Conservation (phyloP, 2,329 filamentous ascomycete species). For the Talaromyces sp. region DNA sequence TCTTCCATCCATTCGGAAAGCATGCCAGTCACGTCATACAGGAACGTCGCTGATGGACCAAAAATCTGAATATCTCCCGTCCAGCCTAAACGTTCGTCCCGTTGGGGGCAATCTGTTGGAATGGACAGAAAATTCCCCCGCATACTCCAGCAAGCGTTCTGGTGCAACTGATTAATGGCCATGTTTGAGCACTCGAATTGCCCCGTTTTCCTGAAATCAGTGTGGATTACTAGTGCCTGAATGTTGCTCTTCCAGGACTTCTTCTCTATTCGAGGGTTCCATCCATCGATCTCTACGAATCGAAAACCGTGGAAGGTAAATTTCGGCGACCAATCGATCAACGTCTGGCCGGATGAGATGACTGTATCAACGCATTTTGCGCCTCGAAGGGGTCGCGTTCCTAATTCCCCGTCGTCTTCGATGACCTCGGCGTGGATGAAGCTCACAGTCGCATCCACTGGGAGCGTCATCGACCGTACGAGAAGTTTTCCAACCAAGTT, state of each 20-base stretch:
- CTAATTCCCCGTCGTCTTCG: not conserved
- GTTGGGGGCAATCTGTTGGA: constrained; percentile 57
- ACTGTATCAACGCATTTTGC: not conserved
- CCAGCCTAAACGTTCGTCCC: constrained; percentile 56
- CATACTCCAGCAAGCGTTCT: constrained; percentile 57
- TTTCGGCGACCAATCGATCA: not conserved
- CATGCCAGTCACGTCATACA: constrained; percentile 38
- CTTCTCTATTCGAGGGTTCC: not conserved
- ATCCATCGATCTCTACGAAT: not conserved
- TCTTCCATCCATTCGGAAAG: not conserved
- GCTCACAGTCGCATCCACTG: not conserved
- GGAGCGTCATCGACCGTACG: not conserved
- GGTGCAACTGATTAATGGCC: constrained; percentile 53
- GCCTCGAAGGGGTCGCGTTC: not conserved
- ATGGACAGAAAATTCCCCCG: constrained; percentile 57
- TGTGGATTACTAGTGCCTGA: not conserved
- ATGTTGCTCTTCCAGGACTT: not conserved
- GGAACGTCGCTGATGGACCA: constrained; percentile 49
- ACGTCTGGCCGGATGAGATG: not conserved
- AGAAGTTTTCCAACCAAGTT: not conserved
- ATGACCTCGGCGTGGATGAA: not conserved
- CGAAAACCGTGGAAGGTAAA: not conserved
- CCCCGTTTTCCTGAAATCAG: not conserved
- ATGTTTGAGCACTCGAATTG: constrained; percentile 45
- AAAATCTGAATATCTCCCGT: constrained; percentile 53